Percentiles rank a stretch among this genome's conserved stretches.
Evolutionary conservation across 177 flowering plant species (phyloP).

Genomic region (Vitis hybrid): DNA sequence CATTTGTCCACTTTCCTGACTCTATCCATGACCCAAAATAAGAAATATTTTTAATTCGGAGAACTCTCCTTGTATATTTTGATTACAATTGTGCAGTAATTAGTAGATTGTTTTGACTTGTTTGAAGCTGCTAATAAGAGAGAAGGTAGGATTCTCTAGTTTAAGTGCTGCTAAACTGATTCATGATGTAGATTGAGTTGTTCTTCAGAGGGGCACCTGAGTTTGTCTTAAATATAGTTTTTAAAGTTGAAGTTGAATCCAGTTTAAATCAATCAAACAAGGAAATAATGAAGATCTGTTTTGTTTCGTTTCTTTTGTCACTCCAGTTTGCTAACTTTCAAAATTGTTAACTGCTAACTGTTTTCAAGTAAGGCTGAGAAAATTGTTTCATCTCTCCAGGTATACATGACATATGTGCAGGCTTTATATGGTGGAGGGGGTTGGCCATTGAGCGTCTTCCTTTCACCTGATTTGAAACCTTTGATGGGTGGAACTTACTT

Average conservation of each 20-base stretch:
- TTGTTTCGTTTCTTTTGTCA: background rate
- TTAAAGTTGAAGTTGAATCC: background rate
- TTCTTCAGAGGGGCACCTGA: background rate
- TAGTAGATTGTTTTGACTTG: too few species aligned
- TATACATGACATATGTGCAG: slow-evolving; percentile 97
- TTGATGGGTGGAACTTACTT: slow-evolving; percentile 98
- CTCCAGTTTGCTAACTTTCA: background rate
- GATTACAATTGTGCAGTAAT: too few species aligned
- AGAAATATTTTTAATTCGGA: too few species aligned
- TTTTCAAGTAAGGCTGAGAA: background rate
- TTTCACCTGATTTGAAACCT: slow-evolving; percentile 93
- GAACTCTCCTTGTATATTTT: too few species aligned
- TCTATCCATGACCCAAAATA: too few species aligned
- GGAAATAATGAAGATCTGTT: too few species aligned
- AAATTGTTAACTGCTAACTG: background rate
- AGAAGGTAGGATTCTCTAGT: too few species aligned
- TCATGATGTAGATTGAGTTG: background rate
- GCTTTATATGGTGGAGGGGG: slow-evolving; percentile 97
- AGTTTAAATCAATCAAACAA: background rate
- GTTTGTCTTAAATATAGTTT: background rate
- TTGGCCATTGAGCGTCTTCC: slow-evolving; percentile 88
- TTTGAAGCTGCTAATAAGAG: too few species aligned
- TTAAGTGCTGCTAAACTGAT: too few species aligned
- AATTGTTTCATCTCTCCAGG: slow-evolving; percentile 41
- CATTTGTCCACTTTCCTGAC: too few species aligned